These are phyloP conservation scores for Cladophialophora immunda DNA, from an alignment of 2,329 filamentous ascomycete species.

Conservation along the genomic window DNA sequence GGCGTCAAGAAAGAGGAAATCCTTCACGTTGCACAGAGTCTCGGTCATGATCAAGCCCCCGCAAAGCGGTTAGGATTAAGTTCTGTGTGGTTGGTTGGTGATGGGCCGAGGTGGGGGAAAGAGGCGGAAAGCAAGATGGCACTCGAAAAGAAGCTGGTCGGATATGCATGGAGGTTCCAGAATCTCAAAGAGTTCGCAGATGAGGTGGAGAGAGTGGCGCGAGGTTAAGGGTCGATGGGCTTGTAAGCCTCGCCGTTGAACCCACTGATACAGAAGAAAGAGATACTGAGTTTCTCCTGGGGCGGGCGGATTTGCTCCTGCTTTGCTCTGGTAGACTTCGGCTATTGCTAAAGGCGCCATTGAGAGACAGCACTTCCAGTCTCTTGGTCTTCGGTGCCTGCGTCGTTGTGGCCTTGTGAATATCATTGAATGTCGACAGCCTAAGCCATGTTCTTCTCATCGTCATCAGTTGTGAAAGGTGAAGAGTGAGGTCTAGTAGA, in stretches of 20 bases:
- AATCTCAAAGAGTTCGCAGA: slow-evolving; percentile 37
- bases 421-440: neutral
- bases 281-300: too few relatives aligned
- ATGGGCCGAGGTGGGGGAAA: slow-evolving; percentile 40
- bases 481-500: neutral
- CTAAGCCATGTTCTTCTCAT: neutral
- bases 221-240: neutral
- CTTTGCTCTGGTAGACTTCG: neutral
- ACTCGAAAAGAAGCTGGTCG: slow-evolving; percentile 39
- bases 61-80: slow-evolving; percentile 67
- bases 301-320: too few relatives aligned
- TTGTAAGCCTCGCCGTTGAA: neutral
- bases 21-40: slow-evolving; percentile 73
- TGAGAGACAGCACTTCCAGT: neutral
- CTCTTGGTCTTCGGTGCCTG: neutral
- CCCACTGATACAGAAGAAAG: neutral
- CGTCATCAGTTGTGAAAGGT: neutral
- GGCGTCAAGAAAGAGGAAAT: slow-evolving; percentile 66
- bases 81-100: slow-evolving; percentile 62
- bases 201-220: slow-evolving; percentile 22
- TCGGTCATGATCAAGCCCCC: slow-evolving; percentile 73
- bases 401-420: neutral
- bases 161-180: slow-evolving; percentile 38
- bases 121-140: slow-evolving; percentile 40
- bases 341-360: neutral